phyloP scores from a whole-genome alignment of 2,329 filamentous ascomycete genomes.

The Scopulariopsis brevicaulis region DNA sequence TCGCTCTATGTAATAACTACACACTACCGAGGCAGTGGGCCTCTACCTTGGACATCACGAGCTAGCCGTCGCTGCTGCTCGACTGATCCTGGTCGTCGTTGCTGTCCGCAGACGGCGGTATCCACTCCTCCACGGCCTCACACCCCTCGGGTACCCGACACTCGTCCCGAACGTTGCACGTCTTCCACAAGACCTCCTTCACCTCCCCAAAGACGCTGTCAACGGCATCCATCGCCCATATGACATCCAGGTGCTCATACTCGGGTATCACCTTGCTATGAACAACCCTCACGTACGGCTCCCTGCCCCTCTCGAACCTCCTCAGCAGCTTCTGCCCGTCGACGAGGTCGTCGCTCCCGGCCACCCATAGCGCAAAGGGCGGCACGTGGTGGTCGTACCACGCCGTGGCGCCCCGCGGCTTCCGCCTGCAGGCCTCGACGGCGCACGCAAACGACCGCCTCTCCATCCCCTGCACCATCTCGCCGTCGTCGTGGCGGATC shows the following conservation, averaged over 20 bases:
- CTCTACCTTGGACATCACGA: background rate
- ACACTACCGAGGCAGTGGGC: background rate
- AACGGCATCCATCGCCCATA: slow-evolving; percentile 86
- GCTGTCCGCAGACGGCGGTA: background rate
- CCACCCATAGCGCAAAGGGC: slow-evolving; percentile 82
- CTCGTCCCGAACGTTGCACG: slow-evolving; percentile 38
- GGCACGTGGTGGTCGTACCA: slow-evolving; percentile 78
- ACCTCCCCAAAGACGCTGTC: slow-evolving; percentile 76
- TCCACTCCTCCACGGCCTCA: slow-evolving; percentile 26
- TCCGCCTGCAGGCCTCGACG: slow-evolving; percentile 1
- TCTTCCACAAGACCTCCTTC: slow-evolving; percentile 75
- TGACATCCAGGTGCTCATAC: slow-evolving; percentile 88
- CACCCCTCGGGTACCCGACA: slow-evolving; percentile 59
- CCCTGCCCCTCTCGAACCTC: slow-evolving; percentile 63
- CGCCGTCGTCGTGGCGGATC: slow-evolving; percentile 7
- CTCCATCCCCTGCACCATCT: slow-evolving; percentile 4
- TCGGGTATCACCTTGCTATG: slow-evolving; percentile 74
- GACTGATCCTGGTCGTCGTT: background rate
- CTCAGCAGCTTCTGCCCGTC: slow-evolving; percentile 66
- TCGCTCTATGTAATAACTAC: background rate
- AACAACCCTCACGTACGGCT: slow-evolving; percentile 72
- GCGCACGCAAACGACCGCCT: slow-evolving; percentile 1
- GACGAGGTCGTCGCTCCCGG: slow-evolving; percentile 72
- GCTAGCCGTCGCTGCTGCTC: background rate
- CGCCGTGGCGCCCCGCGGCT: slow-evolving; percentile 41